phyloP scores from a whole-genome alignment of 495 filamentous ascomycete species.

The Hyphodiscus hymeniophilus region DNA sequence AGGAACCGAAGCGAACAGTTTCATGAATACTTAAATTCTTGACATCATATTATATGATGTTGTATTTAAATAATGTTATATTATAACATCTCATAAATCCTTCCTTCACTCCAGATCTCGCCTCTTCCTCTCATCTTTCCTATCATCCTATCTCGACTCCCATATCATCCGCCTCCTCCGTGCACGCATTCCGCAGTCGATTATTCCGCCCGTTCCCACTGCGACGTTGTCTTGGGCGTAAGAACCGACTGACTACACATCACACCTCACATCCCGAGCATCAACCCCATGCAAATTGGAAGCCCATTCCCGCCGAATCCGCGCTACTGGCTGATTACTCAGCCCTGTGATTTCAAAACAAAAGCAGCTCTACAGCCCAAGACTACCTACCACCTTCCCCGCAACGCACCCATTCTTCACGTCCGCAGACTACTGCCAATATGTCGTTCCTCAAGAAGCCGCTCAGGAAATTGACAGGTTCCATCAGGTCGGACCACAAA shows the following conservation, averaged over 20 bases:
- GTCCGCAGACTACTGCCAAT: conserved; percentile 2
- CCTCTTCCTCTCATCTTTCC: no score
- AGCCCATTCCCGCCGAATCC: not conserved
- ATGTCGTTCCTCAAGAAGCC: conserved; percentile 24
- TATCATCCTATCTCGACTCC: not conserved
- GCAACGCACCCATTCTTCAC: not conserved
- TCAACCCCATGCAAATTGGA: not conserved
- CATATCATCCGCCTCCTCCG: not conserved
- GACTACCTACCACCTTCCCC: not conserved
- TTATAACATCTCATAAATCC: no score
- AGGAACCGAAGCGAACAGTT: no score
- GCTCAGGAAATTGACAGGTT: conserved; percentile 16
- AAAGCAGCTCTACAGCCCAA: conserved; percentile 23
- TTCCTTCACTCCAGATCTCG: no score
- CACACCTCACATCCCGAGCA: no score
- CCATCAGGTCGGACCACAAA: not conserved
- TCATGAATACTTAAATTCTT: no score
- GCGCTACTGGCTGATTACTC: no score
- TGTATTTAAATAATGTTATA: no score
- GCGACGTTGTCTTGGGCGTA: no score
- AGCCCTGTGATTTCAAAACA: not conserved
- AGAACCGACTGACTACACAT: no score
- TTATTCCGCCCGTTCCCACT: not conserved
- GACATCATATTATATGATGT: no score
- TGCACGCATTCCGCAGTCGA: not conserved